Percentiles rank a stretch among this genome's conserved stretches.
Conservation (phyloP, 306 rosid species). For the Lablab purpureus region DNA sequence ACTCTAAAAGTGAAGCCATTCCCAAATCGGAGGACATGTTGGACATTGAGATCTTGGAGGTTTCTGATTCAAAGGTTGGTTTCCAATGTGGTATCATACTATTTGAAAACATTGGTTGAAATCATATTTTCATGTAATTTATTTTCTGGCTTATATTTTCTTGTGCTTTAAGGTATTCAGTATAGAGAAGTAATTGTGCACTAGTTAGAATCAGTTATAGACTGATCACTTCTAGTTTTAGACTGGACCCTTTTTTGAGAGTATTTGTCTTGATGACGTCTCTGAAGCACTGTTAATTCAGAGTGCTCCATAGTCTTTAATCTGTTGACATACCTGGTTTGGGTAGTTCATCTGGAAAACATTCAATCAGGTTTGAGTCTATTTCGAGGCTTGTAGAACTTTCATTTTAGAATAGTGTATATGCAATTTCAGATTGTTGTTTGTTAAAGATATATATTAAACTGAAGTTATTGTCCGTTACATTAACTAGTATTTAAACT, state of each 20-base stretch:
- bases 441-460: neutral
- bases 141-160: conserved; percentile 5
- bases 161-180: conserved; percentile 17
- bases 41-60: conserved; percentile 47
- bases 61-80: conserved; percentile 64
- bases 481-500: neutral
- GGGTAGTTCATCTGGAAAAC: conserved; percentile 12
- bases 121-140: neutral
- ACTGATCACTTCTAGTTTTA: neutral
- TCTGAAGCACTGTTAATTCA: neutral
- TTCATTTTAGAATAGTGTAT: conserved; percentile 1
- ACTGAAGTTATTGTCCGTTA: conserved; percentile 23
- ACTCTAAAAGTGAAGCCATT: conserved; percentile 54
- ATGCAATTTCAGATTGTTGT: neutral
- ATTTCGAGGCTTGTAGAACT: neutral
- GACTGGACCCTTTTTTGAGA: neutral
- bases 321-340: conserved; percentile 12
- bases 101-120: neutral
- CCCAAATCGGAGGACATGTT: conserved; percentile 56
- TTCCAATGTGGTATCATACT: conserved; percentile 13
- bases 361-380: neutral
- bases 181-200: neutral
- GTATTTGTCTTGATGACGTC: conserved; percentile 12
- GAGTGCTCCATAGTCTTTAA: neutral
- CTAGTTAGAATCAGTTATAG: conserved; percentile 16